These are phyloP conservation scores for Neoascochyta sp. DNA, from an alignment of 2,329 filamentous ascomycete genomes.

Conservation along the genomic window DNA sequence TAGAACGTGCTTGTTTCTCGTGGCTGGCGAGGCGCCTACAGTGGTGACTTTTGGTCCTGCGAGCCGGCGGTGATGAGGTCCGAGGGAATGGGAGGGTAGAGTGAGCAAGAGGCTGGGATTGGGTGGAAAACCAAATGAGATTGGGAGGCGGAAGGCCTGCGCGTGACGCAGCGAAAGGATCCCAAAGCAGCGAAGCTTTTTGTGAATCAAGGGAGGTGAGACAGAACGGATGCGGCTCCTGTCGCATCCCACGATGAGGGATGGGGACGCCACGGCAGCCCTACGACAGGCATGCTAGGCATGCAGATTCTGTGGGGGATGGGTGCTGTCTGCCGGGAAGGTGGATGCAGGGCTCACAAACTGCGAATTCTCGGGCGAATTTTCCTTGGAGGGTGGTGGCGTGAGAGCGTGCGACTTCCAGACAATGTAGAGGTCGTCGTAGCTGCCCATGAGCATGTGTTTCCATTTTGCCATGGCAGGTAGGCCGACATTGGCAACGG, in stretches of 20 bases:
- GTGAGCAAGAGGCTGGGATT: no score
- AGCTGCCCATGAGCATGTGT: constrained; percentile 45
- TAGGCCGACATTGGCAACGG: constrained; percentile 47
- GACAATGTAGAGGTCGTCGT: constrained; percentile 50
- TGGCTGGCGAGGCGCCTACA: no score
- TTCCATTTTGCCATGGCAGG: constrained; percentile 46
- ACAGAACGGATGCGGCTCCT: constrained; percentile 7
- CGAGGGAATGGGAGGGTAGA: no score
- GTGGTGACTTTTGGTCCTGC: no score
- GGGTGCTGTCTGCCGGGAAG: constrained; percentile 27
- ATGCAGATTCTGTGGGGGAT: constrained; percentile 20
- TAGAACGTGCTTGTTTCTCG: no score
- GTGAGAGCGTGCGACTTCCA: constrained; percentile 39
- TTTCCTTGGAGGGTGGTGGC: constrained; percentile 37
- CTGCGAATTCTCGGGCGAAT: constrained; percentile 37
- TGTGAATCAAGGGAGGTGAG: constrained; percentile 16
- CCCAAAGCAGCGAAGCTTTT: no score
- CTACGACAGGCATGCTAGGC: constrained; percentile 7
- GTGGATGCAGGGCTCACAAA: constrained; percentile 36
- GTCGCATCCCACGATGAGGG: constrained; percentile 8
- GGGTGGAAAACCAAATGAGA: no score
- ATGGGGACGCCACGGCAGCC: constrained; percentile 6
- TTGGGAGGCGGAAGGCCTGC: no score
- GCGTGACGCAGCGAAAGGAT: no score
- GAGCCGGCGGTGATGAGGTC: no score